These are phyloP conservation scores for Bimuria novae-zelandiae DNA, from an alignment of 2,329 filamentous ascomycete genomes.

Conservation along the genomic window DNA sequence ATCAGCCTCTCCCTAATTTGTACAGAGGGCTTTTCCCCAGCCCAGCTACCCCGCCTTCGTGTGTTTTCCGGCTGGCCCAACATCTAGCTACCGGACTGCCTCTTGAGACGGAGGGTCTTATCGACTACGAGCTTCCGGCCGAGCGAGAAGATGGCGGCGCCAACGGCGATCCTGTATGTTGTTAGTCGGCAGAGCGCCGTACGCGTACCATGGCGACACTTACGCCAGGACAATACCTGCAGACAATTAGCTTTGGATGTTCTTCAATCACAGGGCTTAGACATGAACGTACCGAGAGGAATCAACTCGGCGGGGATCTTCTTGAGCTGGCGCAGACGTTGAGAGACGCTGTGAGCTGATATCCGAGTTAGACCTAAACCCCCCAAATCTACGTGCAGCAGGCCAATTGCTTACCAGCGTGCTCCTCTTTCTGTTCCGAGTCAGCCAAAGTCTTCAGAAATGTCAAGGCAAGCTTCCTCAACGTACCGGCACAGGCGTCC, in stretches of 20 bases:
- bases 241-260: conserved; percentile 22
- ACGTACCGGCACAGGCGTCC: conserved; percentile 72
- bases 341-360: conserved; percentile 98
- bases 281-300: conserved; percentile 76
- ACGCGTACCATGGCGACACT: conserved; percentile 40
- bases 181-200: conserved; percentile 26
- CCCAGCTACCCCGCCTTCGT: conserved; percentile 14
- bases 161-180: conserved; percentile 63
- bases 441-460: conserved; percentile 44
- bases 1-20: conserved; percentile 16
- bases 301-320: conserved; percentile 92
- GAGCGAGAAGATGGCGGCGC: conserved; percentile 81
- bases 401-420: conserved; percentile 59
- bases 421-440: conserved; percentile 63
- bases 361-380: too few relatives aligned
- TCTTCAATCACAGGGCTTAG: not conserved
- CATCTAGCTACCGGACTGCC: conserved; percentile 56
- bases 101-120: conserved; percentile 86
- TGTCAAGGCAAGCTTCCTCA: conserved; percentile 11
- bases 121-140: conserved; percentile 82
- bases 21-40: conserved; percentile 17
- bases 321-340: conserved; percentile 88
- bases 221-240: conserved; percentile 85
- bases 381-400: conserved; percentile 5
- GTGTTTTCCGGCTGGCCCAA: conserved; percentile 10